Conservation (phyloP, 257 asterid species). For the Leonotis leonurus region DNA sequence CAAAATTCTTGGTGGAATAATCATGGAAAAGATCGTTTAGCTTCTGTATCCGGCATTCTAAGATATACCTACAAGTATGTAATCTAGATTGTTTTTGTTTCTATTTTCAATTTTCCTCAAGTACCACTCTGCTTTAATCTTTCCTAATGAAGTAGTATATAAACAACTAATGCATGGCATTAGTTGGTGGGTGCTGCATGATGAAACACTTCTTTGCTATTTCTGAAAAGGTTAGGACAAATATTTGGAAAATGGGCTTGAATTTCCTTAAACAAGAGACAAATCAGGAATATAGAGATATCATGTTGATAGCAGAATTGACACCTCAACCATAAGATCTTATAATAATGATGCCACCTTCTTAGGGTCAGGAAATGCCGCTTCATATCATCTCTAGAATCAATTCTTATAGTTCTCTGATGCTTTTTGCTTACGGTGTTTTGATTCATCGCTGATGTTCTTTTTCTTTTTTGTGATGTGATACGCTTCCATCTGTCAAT, state of each 20-base stretch:
- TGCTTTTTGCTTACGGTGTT: background rate
- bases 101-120: background rate
- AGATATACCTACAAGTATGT: constrained; percentile 88
- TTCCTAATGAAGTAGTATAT: background rate
- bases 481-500: constrained; percentile 12
- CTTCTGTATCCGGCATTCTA: constrained; percentile 65
- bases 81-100: background rate
- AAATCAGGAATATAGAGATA: background rate
- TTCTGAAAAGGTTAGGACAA: background rate
- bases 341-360: background rate
- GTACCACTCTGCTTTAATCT: background rate
- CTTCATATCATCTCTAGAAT: background rate
- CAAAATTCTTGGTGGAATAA: constrained; percentile 70
- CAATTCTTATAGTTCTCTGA: no score
- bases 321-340: background rate
- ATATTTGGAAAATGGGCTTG: background rate
- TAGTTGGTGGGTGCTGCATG: background rate
- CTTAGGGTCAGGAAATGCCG: background rate
- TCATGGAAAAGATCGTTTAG: constrained; percentile 45
- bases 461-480: constrained; percentile 6
- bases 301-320: background rate
- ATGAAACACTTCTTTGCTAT: background rate
- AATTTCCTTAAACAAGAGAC: background rate
- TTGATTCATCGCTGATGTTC: constrained; percentile 1
- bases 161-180: background rate